phyloP scores from a whole-genome alignment of 768 basidiomycete genomes.

The Cytidiella melzeri region DNA sequence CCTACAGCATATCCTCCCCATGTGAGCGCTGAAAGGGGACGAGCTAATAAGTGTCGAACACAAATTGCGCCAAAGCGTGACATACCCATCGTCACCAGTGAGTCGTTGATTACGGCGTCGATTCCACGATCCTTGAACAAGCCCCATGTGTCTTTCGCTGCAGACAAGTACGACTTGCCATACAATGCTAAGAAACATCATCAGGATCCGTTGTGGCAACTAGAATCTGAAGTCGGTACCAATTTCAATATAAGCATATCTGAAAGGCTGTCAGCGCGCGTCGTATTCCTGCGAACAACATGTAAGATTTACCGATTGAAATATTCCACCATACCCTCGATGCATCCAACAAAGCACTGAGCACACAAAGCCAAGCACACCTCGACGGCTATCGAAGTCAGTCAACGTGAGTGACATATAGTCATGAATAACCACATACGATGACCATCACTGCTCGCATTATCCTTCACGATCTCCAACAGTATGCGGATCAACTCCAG shows the following conservation, averaged over 20 bases:
- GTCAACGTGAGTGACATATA: background rate
- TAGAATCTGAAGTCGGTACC: slow-evolving; percentile 30
- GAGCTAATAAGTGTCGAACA: no score
- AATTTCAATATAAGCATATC: slow-evolving; percentile 82
- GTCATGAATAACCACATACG: no score
- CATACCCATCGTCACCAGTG: slow-evolving; percentile 45
- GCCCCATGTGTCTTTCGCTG: slow-evolving; percentile 81
- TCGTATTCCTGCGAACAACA: background rate
- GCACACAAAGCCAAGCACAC: slow-evolving; percentile 76
- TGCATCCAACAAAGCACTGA: slow-evolving; percentile 67
- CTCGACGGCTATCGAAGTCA: slow-evolving; percentile 48
- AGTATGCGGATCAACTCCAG: slow-evolving; percentile 63
- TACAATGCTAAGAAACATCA: slow-evolving; percentile 52
- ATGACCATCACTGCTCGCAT: slow-evolving; percentile 56
- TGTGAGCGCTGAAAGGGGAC: slow-evolving; percentile 44
- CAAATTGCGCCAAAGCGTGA: slow-evolving; percentile 4
- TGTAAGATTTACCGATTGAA: slow-evolving; percentile 56
- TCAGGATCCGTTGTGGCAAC: background rate
- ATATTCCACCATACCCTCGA: slow-evolving; percentile 65
- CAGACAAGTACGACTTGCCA: slow-evolving; percentile 75
- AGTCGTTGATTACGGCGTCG: slow-evolving; percentile 80
- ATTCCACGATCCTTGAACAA: slow-evolving; percentile 74
- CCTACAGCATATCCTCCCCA: slow-evolving; percentile 81
- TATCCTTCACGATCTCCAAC: slow-evolving; percentile 50
- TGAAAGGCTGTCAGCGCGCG: slow-evolving; percentile 14